These are phyloP conservation scores for Phytopythium delawarense DNA, from an alignment of 352 stramenopile species.

Conservation along the genomic window DNA sequence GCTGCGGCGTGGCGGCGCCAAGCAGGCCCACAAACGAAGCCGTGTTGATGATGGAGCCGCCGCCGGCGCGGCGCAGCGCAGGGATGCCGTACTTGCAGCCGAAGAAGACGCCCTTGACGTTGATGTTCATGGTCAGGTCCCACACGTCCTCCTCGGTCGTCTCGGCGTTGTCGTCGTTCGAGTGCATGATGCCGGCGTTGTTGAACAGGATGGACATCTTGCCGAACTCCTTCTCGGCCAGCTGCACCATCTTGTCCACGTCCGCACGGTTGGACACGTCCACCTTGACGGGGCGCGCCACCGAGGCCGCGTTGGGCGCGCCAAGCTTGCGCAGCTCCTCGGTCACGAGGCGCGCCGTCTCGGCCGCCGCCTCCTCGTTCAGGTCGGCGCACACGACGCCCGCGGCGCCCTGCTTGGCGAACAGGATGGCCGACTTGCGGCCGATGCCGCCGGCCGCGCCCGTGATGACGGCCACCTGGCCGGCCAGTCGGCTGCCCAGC, in stretches of 20 bases:
- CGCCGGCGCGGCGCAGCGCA: slow-evolving; percentile 68
- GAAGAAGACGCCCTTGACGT: slow-evolving; percentile 88
- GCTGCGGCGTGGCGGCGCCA: slow-evolving; percentile 76
- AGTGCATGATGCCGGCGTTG: slow-evolving; percentile 87
- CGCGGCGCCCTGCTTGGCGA: slow-evolving; percentile 73
- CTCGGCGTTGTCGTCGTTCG: slow-evolving; percentile 72
- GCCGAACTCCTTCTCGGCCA: slow-evolving; percentile 79
- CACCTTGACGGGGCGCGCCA: slow-evolving; percentile 49
- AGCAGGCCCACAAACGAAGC: slow-evolving; percentile 83
- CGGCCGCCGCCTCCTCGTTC: slow-evolving; percentile 56
- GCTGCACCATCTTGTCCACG: slow-evolving; percentile 70
- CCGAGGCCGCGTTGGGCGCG: slow-evolving; percentile 30
- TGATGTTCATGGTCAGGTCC: slow-evolving; percentile 86
- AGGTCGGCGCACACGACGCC: slow-evolving; percentile 80
- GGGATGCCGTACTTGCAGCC: slow-evolving; percentile 87
- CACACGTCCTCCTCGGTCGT: slow-evolving; percentile 74
- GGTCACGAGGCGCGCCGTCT: slow-evolving; percentile 65
- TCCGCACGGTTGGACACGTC: slow-evolving; percentile 75
- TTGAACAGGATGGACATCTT: slow-evolving; percentile 82
- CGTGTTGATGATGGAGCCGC: slow-evolving; percentile 87
- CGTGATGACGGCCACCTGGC: slow-evolving; percentile 81
- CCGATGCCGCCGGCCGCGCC: slow-evolving; percentile 80
- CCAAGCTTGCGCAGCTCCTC: slow-evolving; percentile 61
- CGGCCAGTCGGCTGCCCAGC: slow-evolving; percentile 49
- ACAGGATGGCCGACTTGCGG: slow-evolving; percentile 77